Conservation (phyloP, 2,329 filamentous ascomycete species). For the Talaromyces piceae region DNA sequence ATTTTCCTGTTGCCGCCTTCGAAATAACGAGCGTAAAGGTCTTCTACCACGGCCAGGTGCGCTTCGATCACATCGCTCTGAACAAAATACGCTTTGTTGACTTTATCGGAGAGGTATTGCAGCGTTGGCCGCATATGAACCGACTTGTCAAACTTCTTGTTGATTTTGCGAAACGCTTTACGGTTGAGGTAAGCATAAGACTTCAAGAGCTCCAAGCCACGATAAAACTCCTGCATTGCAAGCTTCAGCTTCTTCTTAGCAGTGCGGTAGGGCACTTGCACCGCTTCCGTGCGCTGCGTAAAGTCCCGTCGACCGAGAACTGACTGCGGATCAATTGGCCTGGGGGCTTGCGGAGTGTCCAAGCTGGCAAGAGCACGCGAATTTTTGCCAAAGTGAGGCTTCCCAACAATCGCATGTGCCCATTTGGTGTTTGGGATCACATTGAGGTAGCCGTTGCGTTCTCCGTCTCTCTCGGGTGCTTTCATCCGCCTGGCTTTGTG, state of each 20-base stretch:
- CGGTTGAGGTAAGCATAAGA: conserved; percentile 84
- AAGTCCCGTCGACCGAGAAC: conserved; percentile 42
- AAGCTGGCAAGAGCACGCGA: conserved; percentile 43
- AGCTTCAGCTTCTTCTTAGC: conserved; percentile 89
- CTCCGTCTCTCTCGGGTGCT: conserved; percentile 17
- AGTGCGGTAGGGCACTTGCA: conserved; percentile 71
- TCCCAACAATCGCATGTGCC: conserved; percentile 37
- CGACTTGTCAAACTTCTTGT: conserved; percentile 97
- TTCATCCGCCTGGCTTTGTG: conserved; percentile 38
- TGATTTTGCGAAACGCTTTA: conserved; percentile 92
- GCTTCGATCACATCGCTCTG: conserved; percentile 77
- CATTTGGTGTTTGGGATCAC: conserved; percentile 22
- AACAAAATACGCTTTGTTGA: conserved; percentile 86
- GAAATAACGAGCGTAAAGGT: conserved; percentile 91
- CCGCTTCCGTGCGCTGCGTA: conserved; percentile 37
- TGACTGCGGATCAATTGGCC: conserved; percentile 21
- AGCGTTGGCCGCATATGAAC: conserved; percentile 68
- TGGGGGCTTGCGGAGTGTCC: conserved; percentile 33
- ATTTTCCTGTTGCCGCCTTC: conserved; percentile 90
- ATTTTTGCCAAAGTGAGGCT: conserved; percentile 48
- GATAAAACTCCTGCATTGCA: conserved; percentile 87
- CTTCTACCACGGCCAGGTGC: conserved; percentile 74
- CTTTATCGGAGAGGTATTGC: conserved; percentile 83
- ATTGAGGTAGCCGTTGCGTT: conserved; percentile 18
- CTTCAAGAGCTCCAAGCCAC: conserved; percentile 83